Conservation (phyloP, 768 basidiomycete genomes). For the Suillus spraguei region DNA sequence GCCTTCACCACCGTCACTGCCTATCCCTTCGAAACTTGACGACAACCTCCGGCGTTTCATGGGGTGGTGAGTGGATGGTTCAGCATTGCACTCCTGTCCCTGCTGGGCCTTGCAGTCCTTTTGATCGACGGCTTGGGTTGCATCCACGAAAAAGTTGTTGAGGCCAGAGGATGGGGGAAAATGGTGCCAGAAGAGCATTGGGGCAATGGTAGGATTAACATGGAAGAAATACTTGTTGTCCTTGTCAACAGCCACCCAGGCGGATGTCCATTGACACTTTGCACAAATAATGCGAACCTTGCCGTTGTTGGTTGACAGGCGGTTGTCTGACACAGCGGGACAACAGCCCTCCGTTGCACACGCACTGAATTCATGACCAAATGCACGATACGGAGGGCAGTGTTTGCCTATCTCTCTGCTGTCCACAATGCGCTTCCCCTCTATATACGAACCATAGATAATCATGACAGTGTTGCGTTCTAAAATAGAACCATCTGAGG, state of each 20-base stretch:
- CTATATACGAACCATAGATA: background rate
- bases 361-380: background rate
- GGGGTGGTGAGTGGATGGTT: too few species aligned
- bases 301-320: too few species aligned
- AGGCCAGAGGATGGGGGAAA: background rate
- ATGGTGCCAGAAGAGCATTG: background rate
- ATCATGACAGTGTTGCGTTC: background rate
- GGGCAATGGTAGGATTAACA: background rate
- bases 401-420: background rate
- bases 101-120: background rate
- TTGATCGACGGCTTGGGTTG: background rate
- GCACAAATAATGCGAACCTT: background rate
- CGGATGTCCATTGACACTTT: background rate
- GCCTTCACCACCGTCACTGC: too few species aligned
- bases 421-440: background rate
- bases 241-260: conserved; percentile 2
- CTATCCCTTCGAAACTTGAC: too few species aligned
- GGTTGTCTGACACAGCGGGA: background rate
- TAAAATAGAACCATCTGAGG: background rate
- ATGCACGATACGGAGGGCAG: background rate
- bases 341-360: background rate
- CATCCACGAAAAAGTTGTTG: background rate
- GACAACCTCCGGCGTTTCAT: too few species aligned
- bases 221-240: background rate
- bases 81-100: too few species aligned